Evolutionary conservation across 2,329 filamentous ascomycete genomes (phyloP).

Genomic region (Hypoxylon sp.): DNA sequence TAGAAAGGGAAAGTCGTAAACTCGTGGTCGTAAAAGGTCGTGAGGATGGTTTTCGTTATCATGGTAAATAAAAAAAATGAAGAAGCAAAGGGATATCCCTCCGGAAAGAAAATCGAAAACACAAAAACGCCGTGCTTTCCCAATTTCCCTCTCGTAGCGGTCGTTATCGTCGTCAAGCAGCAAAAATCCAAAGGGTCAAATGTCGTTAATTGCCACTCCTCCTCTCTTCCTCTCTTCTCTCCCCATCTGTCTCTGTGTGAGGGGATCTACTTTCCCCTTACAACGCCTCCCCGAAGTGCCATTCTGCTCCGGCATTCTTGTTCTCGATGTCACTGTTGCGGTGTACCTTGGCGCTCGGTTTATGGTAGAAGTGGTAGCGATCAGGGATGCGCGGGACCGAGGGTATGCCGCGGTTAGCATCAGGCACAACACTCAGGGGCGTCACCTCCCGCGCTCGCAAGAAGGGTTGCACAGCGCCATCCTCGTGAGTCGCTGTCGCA

Average conservation of each 20-base stretch:
- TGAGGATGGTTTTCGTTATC: conserved; percentile 16
- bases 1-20: conserved; percentile 26
- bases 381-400: conserved; percentile 59
- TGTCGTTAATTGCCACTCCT: conserved; percentile 5
- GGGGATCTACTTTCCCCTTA: conserved; percentile 1
- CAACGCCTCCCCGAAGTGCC: conserved; percentile 38
- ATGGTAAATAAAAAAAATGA: conserved; percentile 13
- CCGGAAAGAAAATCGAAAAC: conserved; percentile 13
- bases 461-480: conserved; percentile 11
- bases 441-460: conserved; percentile 12
- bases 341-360: conserved; percentile 11
- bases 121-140: conserved; percentile 34
- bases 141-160: conserved; percentile 24
- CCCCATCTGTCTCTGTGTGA: not conserved
- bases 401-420: conserved; percentile 62
- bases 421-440: conserved; percentile 58
- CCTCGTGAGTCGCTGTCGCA: conserved; percentile 8
- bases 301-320: conserved; percentile 26
- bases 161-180: conserved; percentile 27
- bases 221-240: not conserved
- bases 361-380: conserved; percentile 52
- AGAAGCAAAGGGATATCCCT: conserved; percentile 14
- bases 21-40: conserved; percentile 18
- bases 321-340: conserved; percentile 27
- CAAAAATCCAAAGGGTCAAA: conserved; percentile 7